Evolutionary conservation across 345 rosid genomes (phyloP).

Genomic region (Syzygium aqueum): DNA sequence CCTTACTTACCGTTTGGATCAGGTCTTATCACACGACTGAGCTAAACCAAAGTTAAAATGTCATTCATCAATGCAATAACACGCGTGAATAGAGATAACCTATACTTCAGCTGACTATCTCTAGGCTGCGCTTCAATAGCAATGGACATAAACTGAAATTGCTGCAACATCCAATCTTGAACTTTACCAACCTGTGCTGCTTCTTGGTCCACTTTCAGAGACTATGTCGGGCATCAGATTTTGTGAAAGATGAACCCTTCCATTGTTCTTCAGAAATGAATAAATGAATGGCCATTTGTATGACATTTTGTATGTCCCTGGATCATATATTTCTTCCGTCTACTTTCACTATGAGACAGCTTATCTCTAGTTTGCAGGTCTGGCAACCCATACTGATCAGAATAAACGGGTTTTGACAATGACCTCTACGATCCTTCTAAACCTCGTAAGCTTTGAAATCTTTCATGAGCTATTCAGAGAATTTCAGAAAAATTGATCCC

Average conservation of each 20-base stretch:
- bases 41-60: background rate
- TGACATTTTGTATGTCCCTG: background rate
- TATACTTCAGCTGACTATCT: background rate
- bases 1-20: background rate
- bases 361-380: constrained; percentile 5
- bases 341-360: background rate
- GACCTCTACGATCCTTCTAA: constrained; percentile 10
- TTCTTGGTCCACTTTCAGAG: background rate
- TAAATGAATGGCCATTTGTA: background rate
- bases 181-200: background rate
- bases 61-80: background rate
- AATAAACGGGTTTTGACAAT: constrained; percentile 3
- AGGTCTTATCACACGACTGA: background rate
- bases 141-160: background rate
- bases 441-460: constrained; percentile 2
- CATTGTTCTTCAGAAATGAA: background rate
- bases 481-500: background rate
- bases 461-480: background rate
- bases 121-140: background rate
- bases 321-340: background rate
- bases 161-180: background rate
- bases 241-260: background rate
- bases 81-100: background rate
- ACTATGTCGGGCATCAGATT: background rate
- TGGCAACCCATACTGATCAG: constrained; percentile 8